Evolutionary conservation across 2,329 filamentous ascomycete genomes (phyloP), one percentile per base, ranked within the genome.

Genomic region (Colletotrichum sp.): DNA sequence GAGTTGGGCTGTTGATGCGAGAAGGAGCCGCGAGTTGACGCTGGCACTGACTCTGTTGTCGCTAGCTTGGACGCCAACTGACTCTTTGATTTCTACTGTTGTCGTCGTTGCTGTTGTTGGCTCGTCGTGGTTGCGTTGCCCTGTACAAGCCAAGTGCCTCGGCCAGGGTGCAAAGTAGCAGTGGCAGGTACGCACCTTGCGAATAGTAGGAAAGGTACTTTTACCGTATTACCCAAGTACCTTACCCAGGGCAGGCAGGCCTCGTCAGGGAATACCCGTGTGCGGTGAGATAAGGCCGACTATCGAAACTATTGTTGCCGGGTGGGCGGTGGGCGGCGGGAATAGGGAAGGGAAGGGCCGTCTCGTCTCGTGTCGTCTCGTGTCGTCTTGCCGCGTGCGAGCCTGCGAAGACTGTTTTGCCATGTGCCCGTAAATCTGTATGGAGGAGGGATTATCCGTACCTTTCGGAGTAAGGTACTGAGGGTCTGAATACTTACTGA

Each of bases 21-120:
- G 70, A 52, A 67, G 62, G 61, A 67, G 69, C 69, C 28, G 69
- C 43, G 69, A 61, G 38, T 69, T 73, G 64, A 75, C 69, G 24
- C 48, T 48, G 64, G 70, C 70, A 73, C 58, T 75, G 73, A 65
- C 73, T 66, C 64, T 72, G 43, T 13, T 36, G 56, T 56, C 36
- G n/a, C 38, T 61, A 28, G 70, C 64, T 68, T 30, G 72, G 73
- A 73, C 73, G 64, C 21, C 16, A 60, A 43, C 70, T 60, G 64
- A 24, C 64, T 65, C 34, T 55, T 18, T 21, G 62, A 13, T 32
- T 62, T 16, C 60, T 32, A 24, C 24, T 21, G 15, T 24, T n/a
- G 48, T 30, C 38, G 30, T 34, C n/a, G 70, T 62, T 36, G 55
- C 43, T 70, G 58, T 21, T 43, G 71, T 74, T 71, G 36, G n/a